Evolutionary conservation across 495 filamentous ascomycete genomes (phyloP).

Genomic region (Lasiosphaeria ovina): DNA sequence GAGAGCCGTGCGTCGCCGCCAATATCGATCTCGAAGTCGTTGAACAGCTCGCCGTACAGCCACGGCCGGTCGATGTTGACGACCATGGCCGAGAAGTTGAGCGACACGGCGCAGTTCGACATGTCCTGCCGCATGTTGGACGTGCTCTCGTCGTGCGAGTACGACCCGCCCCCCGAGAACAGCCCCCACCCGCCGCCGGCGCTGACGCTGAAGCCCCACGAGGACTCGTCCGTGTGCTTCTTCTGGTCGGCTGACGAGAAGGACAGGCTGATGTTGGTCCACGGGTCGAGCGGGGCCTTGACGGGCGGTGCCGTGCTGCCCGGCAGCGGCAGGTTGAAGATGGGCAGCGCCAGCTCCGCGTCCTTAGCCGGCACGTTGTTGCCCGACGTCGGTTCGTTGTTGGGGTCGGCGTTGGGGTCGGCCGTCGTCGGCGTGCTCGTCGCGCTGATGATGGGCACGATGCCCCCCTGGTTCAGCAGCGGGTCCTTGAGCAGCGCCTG

Average conservation of each 20-base stretch:
- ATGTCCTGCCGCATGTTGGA: background rate
- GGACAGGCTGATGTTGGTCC: background rate
- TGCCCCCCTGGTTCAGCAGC: no score
- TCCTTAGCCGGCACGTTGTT: background rate
- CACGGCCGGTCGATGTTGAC: constrained; percentile 2
- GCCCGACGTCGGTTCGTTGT: background rate
- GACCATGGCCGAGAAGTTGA: background rate
- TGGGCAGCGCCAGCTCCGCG: background rate
- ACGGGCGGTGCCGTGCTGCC: background rate
- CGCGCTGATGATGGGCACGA: no score
- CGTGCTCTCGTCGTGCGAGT: constrained; percentile 1
- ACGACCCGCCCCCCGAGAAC: background rate
- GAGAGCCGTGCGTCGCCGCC: constrained; percentile 17
- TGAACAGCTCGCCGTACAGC: constrained; percentile 6
- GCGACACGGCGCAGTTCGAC: background rate
- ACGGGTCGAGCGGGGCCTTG: background rate
- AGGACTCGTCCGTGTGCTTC: background rate
- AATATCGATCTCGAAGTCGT: constrained; percentile 6
- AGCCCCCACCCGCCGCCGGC: background rate
- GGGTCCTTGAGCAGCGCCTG: no score
- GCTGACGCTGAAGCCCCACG: background rate
- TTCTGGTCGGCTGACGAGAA: background rate
- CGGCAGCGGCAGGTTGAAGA: background rate
- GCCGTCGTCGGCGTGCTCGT: background rate
- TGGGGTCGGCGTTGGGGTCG: background rate